Conservation (phyloP, 129 eudicot species). For the Saposhnikovia divaricata region DNA sequence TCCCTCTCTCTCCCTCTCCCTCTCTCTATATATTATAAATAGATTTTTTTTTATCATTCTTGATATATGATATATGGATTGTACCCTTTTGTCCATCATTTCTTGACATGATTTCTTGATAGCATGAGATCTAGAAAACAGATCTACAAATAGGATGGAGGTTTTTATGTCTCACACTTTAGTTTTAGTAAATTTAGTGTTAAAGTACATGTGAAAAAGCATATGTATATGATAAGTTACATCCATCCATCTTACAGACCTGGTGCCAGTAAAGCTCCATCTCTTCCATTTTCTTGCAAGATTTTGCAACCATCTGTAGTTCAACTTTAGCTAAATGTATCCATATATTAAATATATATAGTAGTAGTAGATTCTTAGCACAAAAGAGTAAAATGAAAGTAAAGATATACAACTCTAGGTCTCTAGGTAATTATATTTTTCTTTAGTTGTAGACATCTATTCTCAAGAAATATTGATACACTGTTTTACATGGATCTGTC, state of each 20-base stretch:
- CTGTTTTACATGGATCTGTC: conserved; percentile 5
- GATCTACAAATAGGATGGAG: conserved; percentile 37
- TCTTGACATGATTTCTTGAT: conserved; percentile 9
- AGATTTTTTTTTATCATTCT: neutral
- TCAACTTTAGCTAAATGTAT: conserved; percentile 11
- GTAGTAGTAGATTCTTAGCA: conserved; percentile 16
- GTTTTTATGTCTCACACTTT: neutral
- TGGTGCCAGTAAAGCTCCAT: conserved; percentile 19
- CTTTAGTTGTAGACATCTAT: neutral
- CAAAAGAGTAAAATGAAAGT: conserved; percentile 3
- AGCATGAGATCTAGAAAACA: conserved; percentile 23
- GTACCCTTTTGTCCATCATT: conserved; percentile 13
- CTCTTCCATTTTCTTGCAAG: conserved; percentile 27
- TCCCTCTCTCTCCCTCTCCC: neutral
- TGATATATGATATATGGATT: neutral
- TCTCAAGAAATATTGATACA: neutral
- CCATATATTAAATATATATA: neutral
- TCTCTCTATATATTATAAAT: neutral
- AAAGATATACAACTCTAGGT: conserved; percentile 8
- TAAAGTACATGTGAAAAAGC: conserved; percentile 8
- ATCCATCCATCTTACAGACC: conserved; percentile 37
- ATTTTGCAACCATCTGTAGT: conserved; percentile 10
- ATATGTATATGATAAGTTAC: conserved; percentile 33
- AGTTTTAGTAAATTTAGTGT: conserved; percentile 11
- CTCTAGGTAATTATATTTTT: neutral